Base-by-base conservation (phyloP, 805 yeast genomes). In the Cyberlindnera maritima region DNA sequence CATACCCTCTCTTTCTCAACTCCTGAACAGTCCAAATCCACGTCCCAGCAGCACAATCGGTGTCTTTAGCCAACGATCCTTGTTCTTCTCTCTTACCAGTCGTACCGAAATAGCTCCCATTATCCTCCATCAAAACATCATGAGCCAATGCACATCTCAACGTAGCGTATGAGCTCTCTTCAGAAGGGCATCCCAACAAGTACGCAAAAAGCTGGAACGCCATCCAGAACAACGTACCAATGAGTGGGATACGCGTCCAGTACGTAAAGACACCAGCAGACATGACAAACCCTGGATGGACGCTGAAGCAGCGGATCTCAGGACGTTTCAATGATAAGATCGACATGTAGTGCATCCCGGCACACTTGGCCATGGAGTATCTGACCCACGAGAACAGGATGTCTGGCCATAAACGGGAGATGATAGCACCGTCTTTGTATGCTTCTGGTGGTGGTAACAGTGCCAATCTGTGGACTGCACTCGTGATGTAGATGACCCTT, bases 211-310 rank as follows among this genome's bases (percentile, higher is more conserved):
- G 59, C 59, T 85, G 88, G 62, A 87, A 85, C 10, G 79, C 63
- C 34, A 84, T 65, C 88, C 91, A 82, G 55, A 85, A 85, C 31
- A 84, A 57, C 1, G 80, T 72, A 0, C 96, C 96, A n/a, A 88
- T 72, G 4, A 88, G 68, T 0, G 96, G 95, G 14, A 85, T 68
- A 46, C 88, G 68, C 2, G 92, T 86, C 82, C 90, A 85, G 61
- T 85, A 86, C 39, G 84, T 72, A 61, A 85, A 85, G 39, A 85
- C 63, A 54, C 84, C 83, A 2, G 96, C 83, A 57, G 82, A 81
- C 86, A 88, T 83, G n/a, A 87, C 88, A 53, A 87, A 75, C 0
- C 96, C 96, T 0, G 96, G 96, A 58, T 88, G 91, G 3, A 87
- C 86, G 2, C 88, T 74, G 32, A 79, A 64, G 47, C 83, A 80